Conservation (phyloP, 1,284 basidiomycete species). For the Neonothopanus nambi region DNA sequence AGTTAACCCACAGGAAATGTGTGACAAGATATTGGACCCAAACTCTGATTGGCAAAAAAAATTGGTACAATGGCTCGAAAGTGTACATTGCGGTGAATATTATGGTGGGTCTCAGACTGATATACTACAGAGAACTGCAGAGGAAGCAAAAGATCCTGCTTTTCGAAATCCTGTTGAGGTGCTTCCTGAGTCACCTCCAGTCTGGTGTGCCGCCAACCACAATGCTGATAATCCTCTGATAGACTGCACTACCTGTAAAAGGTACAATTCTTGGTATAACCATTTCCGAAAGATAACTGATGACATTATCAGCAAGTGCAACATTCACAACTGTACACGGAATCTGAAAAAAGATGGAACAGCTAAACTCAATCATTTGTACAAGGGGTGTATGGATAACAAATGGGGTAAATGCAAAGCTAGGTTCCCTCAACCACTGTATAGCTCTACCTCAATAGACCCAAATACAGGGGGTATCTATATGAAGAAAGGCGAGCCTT, state of each 20-base stretch:
- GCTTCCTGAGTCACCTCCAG: constrained; percentile 17
- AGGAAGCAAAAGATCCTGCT: no score
- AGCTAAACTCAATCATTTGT: not conserved
- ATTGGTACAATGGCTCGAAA: constrained; percentile 21
- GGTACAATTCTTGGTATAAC: not conserved
- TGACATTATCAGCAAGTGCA: not conserved
- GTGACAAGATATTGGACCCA: constrained; percentile 21
- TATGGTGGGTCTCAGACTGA: constrained; percentile 10
- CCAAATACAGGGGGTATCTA: constrained; percentile 27
- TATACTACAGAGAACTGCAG: not conserved
- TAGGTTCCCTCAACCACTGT: constrained; percentile 26
- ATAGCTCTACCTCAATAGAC: constrained; percentile 22
- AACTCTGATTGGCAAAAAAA: constrained; percentile 18
- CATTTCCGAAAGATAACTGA: not conserved
- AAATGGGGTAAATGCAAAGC: constrained; percentile 26
- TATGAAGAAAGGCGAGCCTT: no score
- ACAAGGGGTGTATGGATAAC: constrained; percentile 20
- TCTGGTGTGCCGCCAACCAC: no score
- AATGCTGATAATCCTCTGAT: no score
- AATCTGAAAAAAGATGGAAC: not conserved
- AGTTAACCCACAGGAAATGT: constrained; percentile 28
- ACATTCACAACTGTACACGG: constrained; percentile 17
- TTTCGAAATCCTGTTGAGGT: constrained; percentile 13
- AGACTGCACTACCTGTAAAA: not conserved
- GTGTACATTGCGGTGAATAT: constrained; percentile 17